phyloP scores from a whole-genome alignment of 208 protist genomes.

The Chromosphaera perkinsii region DNA sequence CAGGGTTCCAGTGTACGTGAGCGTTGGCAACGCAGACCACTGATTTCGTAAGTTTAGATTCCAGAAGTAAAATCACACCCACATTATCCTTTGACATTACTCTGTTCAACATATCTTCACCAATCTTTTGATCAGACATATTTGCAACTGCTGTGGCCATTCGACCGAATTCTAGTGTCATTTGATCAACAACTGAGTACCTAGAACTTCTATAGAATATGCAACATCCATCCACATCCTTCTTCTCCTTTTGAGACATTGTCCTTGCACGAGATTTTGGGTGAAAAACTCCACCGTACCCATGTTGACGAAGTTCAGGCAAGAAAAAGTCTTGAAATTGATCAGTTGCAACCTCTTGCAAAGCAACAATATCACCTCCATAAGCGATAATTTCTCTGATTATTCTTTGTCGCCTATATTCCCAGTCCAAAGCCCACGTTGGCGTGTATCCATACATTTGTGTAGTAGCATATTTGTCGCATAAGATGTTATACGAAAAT shows the following conservation, averaged over 20 bases:
- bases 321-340: conserved; percentile 40
- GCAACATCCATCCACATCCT: conserved; percentile 40
- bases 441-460: conserved; percentile 43
- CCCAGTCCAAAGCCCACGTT: conserved; percentile 42
- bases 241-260: conserved; percentile 29
- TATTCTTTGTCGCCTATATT: conserved; percentile 39
- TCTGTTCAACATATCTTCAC: conserved; percentile 33
- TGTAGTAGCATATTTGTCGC: conserved; percentile 40
- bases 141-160: conserved; percentile 22
- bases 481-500: conserved; percentile 47
- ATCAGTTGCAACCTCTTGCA: conserved; percentile 43
- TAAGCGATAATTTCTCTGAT: conserved; percentile 35
- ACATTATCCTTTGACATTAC: conserved; percentile 50
- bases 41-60: conserved; percentile 1
- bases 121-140: not conserved
- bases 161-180: conserved; percentile 32
- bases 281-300: conserved; percentile 37
- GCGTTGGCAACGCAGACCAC: conserved; percentile 35
- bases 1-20: conserved; percentile 53
- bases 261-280: conserved; percentile 37
- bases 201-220: conserved; percentile 36
- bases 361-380: conserved; percentile 42
- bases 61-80: conserved; percentile 23
- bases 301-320: conserved; percentile 31
- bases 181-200: conserved; percentile 36